phyloP scores from a whole-genome alignment of 495 filamentous ascomycete genomes.

The Pyronema domesticum region DNA sequence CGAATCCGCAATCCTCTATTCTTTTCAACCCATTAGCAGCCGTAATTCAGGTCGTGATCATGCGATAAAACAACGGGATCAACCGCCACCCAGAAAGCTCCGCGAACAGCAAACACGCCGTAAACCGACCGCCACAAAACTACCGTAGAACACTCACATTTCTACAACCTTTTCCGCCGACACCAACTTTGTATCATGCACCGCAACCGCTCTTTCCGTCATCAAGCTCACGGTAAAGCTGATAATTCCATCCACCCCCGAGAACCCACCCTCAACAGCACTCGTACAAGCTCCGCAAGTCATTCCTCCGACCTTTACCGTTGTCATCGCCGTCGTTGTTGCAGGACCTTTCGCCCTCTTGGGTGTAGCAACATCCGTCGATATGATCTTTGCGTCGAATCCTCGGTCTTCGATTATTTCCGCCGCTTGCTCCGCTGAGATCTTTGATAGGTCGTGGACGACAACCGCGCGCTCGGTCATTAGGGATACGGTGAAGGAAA shows the following conservation, averaged over 20 bases:
- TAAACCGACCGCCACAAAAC: neutral
- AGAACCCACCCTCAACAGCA: conserved; percentile 70
- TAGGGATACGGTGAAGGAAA: conserved; percentile 72
- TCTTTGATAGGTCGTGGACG: conserved; percentile 60
- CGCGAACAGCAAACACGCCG: too few relatives aligned
- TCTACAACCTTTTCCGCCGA: conserved; percentile 49
- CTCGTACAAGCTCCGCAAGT: conserved; percentile 93
- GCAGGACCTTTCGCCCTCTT: conserved; percentile 52
- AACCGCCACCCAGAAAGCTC: neutral
- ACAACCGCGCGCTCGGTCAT: conserved; percentile 85
- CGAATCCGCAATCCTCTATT: conserved; percentile 86
- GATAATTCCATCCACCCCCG: conserved; percentile 53
- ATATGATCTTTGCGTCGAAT: conserved; percentile 83
- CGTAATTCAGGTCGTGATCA: neutral
- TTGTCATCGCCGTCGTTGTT: conserved; percentile 42
- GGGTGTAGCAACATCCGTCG: conserved; percentile 58
- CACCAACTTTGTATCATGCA: conserved; percentile 60
- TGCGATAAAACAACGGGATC: neutral
- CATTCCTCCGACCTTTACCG: conserved; percentile 80
- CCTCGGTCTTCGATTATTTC: conserved; percentile 86
- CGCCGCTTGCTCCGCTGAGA: conserved; percentile 53
- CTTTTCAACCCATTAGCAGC: conserved; percentile 15
- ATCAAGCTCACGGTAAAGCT: conserved; percentile 88
- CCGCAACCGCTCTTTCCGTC: conserved; percentile 75
- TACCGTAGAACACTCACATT: conserved; percentile 30